These are phyloP conservation scores for Talaromyces trachyspermus DNA, from an alignment of 495 filamentous ascomycete genomes.

Conservation along the genomic window DNA sequence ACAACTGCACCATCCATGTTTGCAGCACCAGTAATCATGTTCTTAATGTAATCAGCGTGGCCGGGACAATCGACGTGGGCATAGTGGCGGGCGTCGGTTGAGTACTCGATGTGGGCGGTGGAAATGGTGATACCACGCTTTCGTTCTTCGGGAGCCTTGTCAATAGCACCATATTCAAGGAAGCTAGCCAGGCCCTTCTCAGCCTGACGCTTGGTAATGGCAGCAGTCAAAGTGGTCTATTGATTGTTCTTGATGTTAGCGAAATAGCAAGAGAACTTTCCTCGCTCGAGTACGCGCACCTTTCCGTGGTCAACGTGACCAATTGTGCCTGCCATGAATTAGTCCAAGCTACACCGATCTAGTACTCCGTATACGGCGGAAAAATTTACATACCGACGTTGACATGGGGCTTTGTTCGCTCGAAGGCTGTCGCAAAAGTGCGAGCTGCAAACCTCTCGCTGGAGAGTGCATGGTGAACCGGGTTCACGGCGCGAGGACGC, in stretches of 20 bases:
- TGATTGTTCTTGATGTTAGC: constrained; percentile 11
- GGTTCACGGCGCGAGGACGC: constrained; percentile 55
- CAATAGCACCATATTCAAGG: constrained; percentile 94
- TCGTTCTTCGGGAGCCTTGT: constrained; percentile 97
- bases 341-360: neutral
- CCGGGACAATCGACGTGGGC: constrained; percentile 99
- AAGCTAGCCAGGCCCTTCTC: constrained; percentile 88
- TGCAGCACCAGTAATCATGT: constrained; percentile 98
- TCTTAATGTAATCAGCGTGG: constrained; percentile 99
- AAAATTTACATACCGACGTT: constrained; percentile 79
- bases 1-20: constrained; percentile 98
- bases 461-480: constrained; percentile 61
- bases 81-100: constrained; percentile 87
- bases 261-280: constrained; percentile 10
- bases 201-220: constrained; percentile 95
- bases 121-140: constrained; percentile 99
- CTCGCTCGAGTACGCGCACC: constrained; percentile 41
- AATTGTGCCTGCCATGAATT: constrained; percentile 68
- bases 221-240: constrained; percentile 93
- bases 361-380: neutral
- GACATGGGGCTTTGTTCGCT: constrained; percentile 93
- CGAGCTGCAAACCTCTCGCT: constrained; percentile 59
- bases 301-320: constrained; percentile 99
- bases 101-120: constrained; percentile 95
- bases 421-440: constrained; percentile 70